These are phyloP conservation scores for Physaria fendleri DNA, from an alignment of 345 rosid species.

Conservation along the genomic window DNA sequence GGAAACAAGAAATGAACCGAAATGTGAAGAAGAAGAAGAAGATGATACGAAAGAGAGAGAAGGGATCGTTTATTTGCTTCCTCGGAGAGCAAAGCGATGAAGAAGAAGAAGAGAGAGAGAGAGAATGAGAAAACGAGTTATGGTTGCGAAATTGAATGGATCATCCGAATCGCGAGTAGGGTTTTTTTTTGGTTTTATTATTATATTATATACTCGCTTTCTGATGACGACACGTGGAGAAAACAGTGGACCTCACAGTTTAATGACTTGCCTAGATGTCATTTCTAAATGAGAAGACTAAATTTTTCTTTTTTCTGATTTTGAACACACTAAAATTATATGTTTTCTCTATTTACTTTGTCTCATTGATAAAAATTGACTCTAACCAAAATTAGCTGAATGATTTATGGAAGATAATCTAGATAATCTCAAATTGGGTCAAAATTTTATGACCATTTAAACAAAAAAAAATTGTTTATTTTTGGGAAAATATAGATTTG, in stretches of 20 bases:
- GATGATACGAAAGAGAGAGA: slow-evolving; percentile 2
- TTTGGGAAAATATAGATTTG: background rate
- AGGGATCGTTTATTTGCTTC: slow-evolving; percentile 52
- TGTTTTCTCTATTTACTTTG: background rate
- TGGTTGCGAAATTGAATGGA: slow-evolving; percentile 18
- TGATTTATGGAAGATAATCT: background rate
- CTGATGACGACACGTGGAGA: slow-evolving; percentile 11
- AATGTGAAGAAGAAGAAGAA: slow-evolving; percentile 13
- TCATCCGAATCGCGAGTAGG: slow-evolving; percentile 23
- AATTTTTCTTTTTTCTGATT: background rate
- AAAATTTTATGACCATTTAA: background rate
- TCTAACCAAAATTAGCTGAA: background rate
- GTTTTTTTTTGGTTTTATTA: background rate
- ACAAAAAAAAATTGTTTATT: background rate
- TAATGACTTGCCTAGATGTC: slow-evolving; percentile 27
- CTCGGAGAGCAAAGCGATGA: slow-evolving; percentile 55
- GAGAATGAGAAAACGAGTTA: background rate
- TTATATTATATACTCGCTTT: slow-evolving; percentile 11
- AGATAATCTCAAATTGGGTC: background rate
- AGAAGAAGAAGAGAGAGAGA: slow-evolving; percentile 9
- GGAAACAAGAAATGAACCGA: slow-evolving; percentile 19
- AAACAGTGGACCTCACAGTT: slow-evolving; percentile 20
- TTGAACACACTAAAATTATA: background rate
- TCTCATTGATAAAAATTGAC: background rate
- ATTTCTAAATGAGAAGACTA: background rate